These are phyloP conservation scores for Alternaria burnsii DNA, from an alignment of 2,329 filamentous ascomycete species.

Conservation along the genomic window DNA sequence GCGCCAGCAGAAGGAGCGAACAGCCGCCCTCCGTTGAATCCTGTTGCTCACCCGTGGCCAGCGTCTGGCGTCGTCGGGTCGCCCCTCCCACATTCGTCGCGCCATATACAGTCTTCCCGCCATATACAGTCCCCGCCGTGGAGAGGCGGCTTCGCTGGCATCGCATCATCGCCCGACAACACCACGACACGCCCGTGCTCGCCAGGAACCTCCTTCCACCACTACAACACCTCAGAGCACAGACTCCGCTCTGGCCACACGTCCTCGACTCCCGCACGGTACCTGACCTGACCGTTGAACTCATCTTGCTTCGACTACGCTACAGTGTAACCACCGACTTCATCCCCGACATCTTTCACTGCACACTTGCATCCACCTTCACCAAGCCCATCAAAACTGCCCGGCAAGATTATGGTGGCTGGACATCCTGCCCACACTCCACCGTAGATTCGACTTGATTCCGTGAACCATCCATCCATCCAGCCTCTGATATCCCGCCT, in stretches of 20 bases:
- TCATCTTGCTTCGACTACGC: constrained; percentile 7
- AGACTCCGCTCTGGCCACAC: neutral
- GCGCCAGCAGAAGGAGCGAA: constrained; percentile 36
- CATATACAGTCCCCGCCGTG: constrained; percentile 36
- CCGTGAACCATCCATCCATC: neutral
- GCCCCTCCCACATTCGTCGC: constrained; percentile 36
- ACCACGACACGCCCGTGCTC: constrained; percentile 4
- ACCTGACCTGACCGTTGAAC: neutral
- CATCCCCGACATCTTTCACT: constrained; percentile 17
- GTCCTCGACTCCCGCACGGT: constrained; percentile 1
- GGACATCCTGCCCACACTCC: neutral
- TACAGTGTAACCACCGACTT: constrained; percentile 28
- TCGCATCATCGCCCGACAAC: constrained; percentile 16
- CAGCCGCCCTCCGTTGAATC: constrained; percentile 41
- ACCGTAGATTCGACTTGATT: constrained; percentile 7
- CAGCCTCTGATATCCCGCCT: constrained; percentile 1
- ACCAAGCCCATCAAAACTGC: neutral
- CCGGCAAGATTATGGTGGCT: constrained; percentile 8
- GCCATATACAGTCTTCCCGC: constrained; percentile 46
- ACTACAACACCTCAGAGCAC: neutral
- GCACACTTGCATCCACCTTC: constrained; percentile 20
- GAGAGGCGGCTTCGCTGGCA: constrained; percentile 27
- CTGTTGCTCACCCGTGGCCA: constrained; percentile 39
- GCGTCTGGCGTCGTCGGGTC: constrained; percentile 38
- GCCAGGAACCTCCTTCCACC: neutral